Base-by-base conservation (phyloP, 441 rosid species). In the Syzygium syzygioides region DNA sequence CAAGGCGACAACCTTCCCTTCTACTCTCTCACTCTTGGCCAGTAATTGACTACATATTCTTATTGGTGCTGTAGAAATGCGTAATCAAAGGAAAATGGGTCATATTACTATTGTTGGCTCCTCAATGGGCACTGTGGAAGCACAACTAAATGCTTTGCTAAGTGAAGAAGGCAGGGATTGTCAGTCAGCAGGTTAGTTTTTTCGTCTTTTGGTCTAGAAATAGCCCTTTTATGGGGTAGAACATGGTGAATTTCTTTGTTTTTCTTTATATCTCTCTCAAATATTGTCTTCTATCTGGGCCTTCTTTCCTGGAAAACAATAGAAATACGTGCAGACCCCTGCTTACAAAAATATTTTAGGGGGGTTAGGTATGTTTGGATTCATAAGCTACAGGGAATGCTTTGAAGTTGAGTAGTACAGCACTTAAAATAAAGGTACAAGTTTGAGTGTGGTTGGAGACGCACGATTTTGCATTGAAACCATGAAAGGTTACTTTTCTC, bases 61-160 rank as follows among this genome's bases (percentile, higher is more conserved):
- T 89, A 32, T 88, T 89, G 60, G 86, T 80, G 79, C 62, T 55
- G 76, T 91, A 98, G 99, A 96, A 90, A 98, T 98, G 97, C 94
- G 99, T 88, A 97, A 94, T 93, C 99, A 97, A 91, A 93, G 99
- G 62, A 97, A 97, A 93, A 95, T 98, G 99, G 99, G 99, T 28
- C 99, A 97, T 90, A 94, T 98, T 90, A 98, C 99, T 89, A 90
- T 98, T 62, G 94, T 94, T 79, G 99, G 99, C 71, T 91, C 95
- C 88, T 94, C 98, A 84, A 71, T 94, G 94, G 95, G 95, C 92
- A 89, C 94, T 55, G 92, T 97, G 85, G 98, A 96, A 92, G 94
- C 94, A 86, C 91, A 91, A 62, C 88, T 98, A 83, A 92, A 95
- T 28, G 91, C 93, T 90, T 92, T 98, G 94, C 91, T 95, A 87